Evolutionary conservation across 139 green algal species (phyloP), one percentile per base, ranked within the genome.

Genomic region (Ulvella scutata): DNA sequence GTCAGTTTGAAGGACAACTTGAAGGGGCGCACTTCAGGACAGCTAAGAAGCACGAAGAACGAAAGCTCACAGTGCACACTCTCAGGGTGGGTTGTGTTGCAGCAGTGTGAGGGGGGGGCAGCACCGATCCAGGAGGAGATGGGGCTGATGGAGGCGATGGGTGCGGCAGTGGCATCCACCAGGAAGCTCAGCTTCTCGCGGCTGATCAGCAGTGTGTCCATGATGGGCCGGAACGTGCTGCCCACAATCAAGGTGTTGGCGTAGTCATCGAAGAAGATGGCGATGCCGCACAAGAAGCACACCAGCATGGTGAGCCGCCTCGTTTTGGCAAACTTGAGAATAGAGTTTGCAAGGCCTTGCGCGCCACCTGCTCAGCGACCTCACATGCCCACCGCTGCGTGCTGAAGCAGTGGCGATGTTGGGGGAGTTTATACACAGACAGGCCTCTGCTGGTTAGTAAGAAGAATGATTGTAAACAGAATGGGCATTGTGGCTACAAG

Each of bases 231-330:
- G 43, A 79, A 74, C 23, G 75, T 79, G n/a, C 28, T 74, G 4
- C 75, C 75, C 75, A 79, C 38, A 2, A 79, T 67, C 75, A 77
- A 29, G 1, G 36, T 59, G 43, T 43, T 72, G 17, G 73, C 43
- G 43, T 77, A 77, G 73, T 77, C 74, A 23, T 79, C 75, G 21
- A 79, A 79, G 44, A 79, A 79, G 36, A 79, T 79, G 10, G 61
- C 10, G 38, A 72, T 61, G 44, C 75, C 75, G 20, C 73, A 43
- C 26, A 9, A 26, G 31, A 79, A 79, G 4, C 29, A 43, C 0
- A 35, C 31, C 21, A 76, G 36, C 62, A 74, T 61, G 9, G 73
- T 38, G 44, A 43, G 33, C 34, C 75, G 75, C 9, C 75, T 26
- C n/a, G 75, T 79, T 21, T 75, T 75, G 75, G 43, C 75, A 43